phyloP scores from a whole-genome alignment of 2,329 filamentous ascomycete genomes.

The Monilinia laxa region DNA sequence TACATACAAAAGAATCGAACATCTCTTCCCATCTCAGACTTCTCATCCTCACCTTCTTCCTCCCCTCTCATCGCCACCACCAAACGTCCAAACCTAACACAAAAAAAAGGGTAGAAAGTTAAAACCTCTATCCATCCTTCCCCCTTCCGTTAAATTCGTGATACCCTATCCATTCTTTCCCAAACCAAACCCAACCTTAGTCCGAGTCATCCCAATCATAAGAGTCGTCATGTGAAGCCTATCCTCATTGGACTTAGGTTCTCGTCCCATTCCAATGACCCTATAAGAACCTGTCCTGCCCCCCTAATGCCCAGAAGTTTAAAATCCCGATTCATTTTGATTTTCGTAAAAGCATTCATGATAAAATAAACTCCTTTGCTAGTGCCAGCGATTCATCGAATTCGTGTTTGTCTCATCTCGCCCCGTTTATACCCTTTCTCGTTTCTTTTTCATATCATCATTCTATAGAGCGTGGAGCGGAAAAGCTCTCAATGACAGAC shows the following conservation, averaged over 20 bases:
- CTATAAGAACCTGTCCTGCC: not conserved
- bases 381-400: slow-evolving; percentile 14
- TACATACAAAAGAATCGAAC: slow-evolving; percentile 20
- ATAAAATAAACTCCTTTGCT: slow-evolving; percentile 18
- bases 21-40: slow-evolving; percentile 11
- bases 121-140: slow-evolving; percentile 2
- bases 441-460: slow-evolving; percentile 5
- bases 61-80: not conserved
- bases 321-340: not conserved
- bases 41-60: not conserved
- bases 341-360: slow-evolving; percentile 20
- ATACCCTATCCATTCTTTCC: slow-evolving; percentile 18
- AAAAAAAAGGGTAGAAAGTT: not conserved
- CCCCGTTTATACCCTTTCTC: slow-evolving; percentile 10
- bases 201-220: slow-evolving; percentile 14
- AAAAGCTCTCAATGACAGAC: not conserved
- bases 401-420: slow-evolving; percentile 7
- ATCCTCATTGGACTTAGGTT: not conserved
- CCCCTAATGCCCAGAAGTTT: slow-evolving; percentile 4
- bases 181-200: slow-evolving; percentile 3
- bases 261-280: slow-evolving; percentile 8
- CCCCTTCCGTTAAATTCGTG: slow-evolving; percentile 10
- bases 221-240: slow-evolving; percentile 13
- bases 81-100: not conserved
- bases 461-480: not conserved